Percentiles rank a stretch among this genome's conserved stretches.
Conservation (phyloP, 352 stramenopile genomes). For the Phytophthora vignae region DNA sequence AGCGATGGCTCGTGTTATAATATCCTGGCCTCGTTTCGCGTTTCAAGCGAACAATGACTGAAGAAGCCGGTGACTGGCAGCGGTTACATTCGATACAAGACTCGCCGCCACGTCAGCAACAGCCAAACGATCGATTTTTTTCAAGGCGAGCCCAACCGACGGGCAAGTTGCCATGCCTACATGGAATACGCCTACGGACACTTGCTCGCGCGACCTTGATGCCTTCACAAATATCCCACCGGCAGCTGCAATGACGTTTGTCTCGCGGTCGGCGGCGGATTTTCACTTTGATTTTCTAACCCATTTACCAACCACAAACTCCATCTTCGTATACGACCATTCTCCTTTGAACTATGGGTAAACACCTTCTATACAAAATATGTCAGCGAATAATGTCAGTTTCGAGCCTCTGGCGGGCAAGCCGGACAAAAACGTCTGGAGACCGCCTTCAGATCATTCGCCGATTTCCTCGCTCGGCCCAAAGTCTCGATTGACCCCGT, state of each 20-base stretch:
- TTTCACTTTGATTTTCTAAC: conserved; percentile 28
- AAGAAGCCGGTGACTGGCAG: neutral
- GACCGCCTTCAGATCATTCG: conserved; percentile 31
- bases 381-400: conserved; percentile 19
- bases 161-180: neutral
- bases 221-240: conserved; percentile 27
- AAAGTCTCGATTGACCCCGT: neutral
- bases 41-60: neutral
- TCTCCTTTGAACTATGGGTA: neutral
- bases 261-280: conserved; percentile 18
- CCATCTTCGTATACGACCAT: neutral
- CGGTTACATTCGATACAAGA: neutral
- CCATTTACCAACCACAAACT: conserved; percentile 4
- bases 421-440: conserved; percentile 12
- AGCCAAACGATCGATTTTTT: neutral
- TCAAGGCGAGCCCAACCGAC: neutral
- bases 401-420: conserved; percentile 1
- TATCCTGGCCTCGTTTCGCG: neutral
- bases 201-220: conserved; percentile 4
- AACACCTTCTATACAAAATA: conserved; percentile 15
- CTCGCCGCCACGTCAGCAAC: conserved; percentile 2
- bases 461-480: conserved; percentile 22
- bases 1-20: neutral
- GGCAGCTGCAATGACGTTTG: conserved; percentile 17
- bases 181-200: no score